phyloP scores from a whole-genome alignment of 371 early-diverging fungal genomes.

The Coemansia sp. region DNA sequence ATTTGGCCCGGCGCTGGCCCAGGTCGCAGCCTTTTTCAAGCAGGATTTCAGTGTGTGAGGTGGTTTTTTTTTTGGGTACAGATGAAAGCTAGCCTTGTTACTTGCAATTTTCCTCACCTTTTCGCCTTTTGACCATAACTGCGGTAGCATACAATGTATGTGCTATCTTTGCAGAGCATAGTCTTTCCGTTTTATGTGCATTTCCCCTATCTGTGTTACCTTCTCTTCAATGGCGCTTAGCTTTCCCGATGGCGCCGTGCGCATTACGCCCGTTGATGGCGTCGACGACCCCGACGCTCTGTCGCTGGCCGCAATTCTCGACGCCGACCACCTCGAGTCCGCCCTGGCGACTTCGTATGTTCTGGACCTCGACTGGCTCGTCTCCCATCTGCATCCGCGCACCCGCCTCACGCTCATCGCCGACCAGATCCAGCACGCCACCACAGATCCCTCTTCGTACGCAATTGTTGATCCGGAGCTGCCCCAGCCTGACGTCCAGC shows the following conservation, averaged over 20 bases:
- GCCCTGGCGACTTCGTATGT: constrained; percentile 22
- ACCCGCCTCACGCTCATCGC: constrained; percentile 11
- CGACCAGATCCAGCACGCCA: not conserved
- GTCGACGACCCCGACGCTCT: not conserved
- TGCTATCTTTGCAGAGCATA: too few relatives aligned
- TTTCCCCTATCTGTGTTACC: too few relatives aligned
- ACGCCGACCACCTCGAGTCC: not conserved
- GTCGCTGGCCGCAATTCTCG: constrained; percentile 12
- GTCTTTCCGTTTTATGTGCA: too few relatives aligned
- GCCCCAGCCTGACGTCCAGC: constrained; percentile 11
- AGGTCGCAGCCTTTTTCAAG: constrained; percentile 28
- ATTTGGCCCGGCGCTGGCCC: constrained; percentile 25
- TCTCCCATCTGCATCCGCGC: constrained; percentile 4
- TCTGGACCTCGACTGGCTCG: constrained; percentile 19
- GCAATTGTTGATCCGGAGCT: constrained; percentile 11
- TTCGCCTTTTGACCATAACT: not conserved
- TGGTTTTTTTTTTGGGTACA: not conserved
- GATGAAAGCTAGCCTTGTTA: not conserved
- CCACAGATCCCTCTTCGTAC: not conserved
- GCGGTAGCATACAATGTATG: too few relatives aligned
- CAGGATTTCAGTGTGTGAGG: constrained; percentile 13
- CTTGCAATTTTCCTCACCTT: not conserved
- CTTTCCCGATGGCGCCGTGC: constrained; percentile 16
- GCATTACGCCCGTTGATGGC: constrained; percentile 11
- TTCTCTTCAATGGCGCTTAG: not conserved